Base-by-base conservation (phyloP, 164 flowering plant species). In the Vitis amurensis region DNA sequence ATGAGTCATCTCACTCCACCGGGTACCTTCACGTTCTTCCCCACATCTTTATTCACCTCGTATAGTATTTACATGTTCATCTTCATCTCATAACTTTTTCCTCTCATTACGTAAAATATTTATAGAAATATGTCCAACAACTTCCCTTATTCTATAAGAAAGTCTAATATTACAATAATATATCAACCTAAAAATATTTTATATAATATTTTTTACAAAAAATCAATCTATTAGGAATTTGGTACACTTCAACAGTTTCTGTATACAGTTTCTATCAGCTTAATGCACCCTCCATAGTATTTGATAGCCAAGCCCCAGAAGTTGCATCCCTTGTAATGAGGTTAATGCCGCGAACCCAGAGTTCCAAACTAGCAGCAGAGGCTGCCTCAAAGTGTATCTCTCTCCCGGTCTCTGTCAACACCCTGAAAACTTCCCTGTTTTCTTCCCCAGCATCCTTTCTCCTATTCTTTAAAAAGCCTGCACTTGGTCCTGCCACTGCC, bases 331-430 rank as follows among this genome's bases (percentile, higher is more conserved):
- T 58, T 57, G 55, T 15, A 47, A 68, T 58, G 29, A 68, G 63
- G 50, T 58, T 58, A 49, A 68, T 59, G 4, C 70, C 70, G 12
- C 63, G 70, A 16, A 68, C 70, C 70, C 70, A 68, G 11, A 68
- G 55, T 58, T 44, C 16, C 70, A 68, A 49, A 17, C 49, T 19
- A 37, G 37, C 44, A 37, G n/a, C 48, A 44, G 70, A 68, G 4
- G 23, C 15, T 49, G 63, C 63, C 55, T 68, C 70, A 27, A 68
- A 68, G 55, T 68, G 70, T 47, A 68, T 48, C 70, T 68, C 70
- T 11, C 63, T 68, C 53, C 70, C 70, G 9, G 63, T 68, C 55
- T 68, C 70, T 8, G 70, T 68, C 44, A 68, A 47, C 63, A 68
- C 70, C 30, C 70, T 68, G 44, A 68, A 68, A 58, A 48, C 1